Evolutionary conservation across 164 flowering plant genomes (phyloP).

Genomic region (Akebia trifoliata): DNA sequence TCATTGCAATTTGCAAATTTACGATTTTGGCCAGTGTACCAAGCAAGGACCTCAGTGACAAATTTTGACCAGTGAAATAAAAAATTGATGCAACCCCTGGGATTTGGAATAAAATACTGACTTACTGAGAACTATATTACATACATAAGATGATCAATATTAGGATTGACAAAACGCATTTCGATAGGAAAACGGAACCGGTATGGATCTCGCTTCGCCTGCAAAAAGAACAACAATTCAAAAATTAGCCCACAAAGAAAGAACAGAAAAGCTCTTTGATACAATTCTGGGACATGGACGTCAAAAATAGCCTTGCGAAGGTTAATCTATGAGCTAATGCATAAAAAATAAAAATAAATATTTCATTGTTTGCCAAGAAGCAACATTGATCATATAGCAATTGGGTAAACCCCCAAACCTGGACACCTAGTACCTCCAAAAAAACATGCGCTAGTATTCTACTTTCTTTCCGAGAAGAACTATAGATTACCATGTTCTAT

Average conservation of each 20-base stretch:
- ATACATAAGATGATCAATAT: constrained; percentile 92
- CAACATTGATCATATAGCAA: no score
- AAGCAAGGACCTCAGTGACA: no score
- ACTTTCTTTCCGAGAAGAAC: neutral
- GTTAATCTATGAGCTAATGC: no score
- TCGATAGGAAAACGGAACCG: constrained; percentile 93
- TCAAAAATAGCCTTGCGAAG: no score
- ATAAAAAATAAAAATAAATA: no score
- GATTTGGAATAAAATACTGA: neutral
- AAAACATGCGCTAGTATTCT: neutral
- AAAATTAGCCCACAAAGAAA: neutral
- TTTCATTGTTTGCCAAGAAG: no score
- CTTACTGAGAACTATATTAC: constrained; percentile 16
- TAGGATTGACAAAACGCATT: constrained; percentile 91
- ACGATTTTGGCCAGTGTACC: no score
- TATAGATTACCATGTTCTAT: neutral
- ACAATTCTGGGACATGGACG: no score
- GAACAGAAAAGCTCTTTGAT: no score
- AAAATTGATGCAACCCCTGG: neutral
- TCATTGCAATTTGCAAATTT: no score
- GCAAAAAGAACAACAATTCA: constrained; percentile 29
- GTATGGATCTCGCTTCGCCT: constrained; percentile 98
- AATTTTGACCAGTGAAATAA: neutral
- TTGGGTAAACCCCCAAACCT: no score
- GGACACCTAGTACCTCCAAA: neutral